Percentiles rank a stretch among this genome's conserved stretches.
phyloP scores from a whole-genome alignment of 2,329 filamentous ascomycete genomes.

The Trichophyton simii region DNA sequence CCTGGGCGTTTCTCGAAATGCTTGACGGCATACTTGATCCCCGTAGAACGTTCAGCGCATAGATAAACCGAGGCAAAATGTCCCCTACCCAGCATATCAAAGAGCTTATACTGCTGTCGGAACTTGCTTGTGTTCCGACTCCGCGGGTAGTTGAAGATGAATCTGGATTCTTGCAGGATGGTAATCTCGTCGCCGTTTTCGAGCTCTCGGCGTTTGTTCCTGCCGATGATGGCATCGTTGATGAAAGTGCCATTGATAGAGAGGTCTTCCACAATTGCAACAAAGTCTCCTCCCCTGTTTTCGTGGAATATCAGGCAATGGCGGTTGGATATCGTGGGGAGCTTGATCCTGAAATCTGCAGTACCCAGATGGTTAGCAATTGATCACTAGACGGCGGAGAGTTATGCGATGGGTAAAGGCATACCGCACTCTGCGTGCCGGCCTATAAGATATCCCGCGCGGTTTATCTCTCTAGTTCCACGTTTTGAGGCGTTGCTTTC shows the following conservation, averaged over 20 bases:
- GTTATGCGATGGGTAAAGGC: slow-evolving; percentile 27
- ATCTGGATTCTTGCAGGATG: slow-evolving; percentile 71
- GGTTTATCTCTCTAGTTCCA: slow-evolving; percentile 41
- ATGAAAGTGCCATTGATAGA: slow-evolving; percentile 96
- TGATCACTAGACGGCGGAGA: background rate
- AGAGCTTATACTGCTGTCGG: slow-evolving; percentile 69
- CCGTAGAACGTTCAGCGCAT: slow-evolving; percentile 73
- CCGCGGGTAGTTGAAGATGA: slow-evolving; percentile 82
- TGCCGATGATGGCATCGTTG: slow-evolving; percentile 79
- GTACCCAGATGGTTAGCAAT: background rate
- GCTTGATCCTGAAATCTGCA: slow-evolving; percentile 60
- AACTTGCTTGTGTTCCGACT: slow-evolving; percentile 64
- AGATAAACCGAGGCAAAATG: slow-evolving; percentile 92
- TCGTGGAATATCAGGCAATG: slow-evolving; percentile 44
- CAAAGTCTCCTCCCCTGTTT: slow-evolving; percentile 43
- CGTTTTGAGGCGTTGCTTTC: slow-evolving; percentile 13
- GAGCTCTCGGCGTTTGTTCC: slow-evolving; percentile 81
- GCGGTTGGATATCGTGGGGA: slow-evolving; percentile 75
- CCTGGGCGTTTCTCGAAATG: slow-evolving; percentile 77
- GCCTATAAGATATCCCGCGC: slow-evolving; percentile 81
- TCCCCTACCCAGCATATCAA: slow-evolving; percentile 80
- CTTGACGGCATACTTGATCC: slow-evolving; percentile 80
- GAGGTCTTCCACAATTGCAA: slow-evolving; percentile 77
- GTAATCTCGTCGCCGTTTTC: slow-evolving; percentile 84
- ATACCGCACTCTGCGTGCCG: slow-evolving; percentile 86